phyloP scores from a whole-genome alignment of 1,284 basidiomycete species.

The Irpex lacteus region DNA sequence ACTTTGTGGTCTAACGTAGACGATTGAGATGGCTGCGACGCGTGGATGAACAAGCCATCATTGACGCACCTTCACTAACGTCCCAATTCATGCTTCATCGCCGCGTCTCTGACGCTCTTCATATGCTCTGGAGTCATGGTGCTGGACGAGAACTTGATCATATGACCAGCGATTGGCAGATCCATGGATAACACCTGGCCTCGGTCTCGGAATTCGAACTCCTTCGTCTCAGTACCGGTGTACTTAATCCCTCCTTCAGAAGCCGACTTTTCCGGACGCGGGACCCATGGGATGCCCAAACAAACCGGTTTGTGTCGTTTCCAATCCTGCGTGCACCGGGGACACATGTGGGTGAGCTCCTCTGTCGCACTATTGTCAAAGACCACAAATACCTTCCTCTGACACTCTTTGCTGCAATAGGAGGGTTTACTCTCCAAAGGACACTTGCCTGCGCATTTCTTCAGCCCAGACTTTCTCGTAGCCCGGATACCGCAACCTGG shows the following conservation, averaged over 20 bases:
- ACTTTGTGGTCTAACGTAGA: no score
- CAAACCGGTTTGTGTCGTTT: slow-evolving; percentile 13
- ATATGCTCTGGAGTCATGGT: slow-evolving; percentile 12
- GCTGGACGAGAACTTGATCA: background rate
- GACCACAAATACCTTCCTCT: slow-evolving; percentile 9
- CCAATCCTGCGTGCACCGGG: slow-evolving; percentile 11
- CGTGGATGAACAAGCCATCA: no score
- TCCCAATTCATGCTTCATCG: background rate
- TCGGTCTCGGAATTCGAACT: background rate
- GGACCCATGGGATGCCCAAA: background rate
- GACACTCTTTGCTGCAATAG: slow-evolving; percentile 22
- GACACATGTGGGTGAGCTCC: background rate
- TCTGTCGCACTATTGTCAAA: background rate
- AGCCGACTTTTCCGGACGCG: background rate
- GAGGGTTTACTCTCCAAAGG: slow-evolving; percentile 13
- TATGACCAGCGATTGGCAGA: background rate
- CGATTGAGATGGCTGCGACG: no score
- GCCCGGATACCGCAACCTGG: slow-evolving; percentile 17
- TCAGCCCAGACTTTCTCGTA: slow-evolving; percentile 14
- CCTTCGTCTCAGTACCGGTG: background rate
- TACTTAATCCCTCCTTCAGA: background rate
- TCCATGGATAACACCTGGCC: background rate
- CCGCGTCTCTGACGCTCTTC: background rate
- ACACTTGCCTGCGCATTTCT: slow-evolving; percentile 15
- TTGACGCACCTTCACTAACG: no score